These are phyloP conservation scores for Aspergillus saccharolyticus DNA, from an alignment of 495 filamentous ascomycete species.

Conservation along the genomic window DNA sequence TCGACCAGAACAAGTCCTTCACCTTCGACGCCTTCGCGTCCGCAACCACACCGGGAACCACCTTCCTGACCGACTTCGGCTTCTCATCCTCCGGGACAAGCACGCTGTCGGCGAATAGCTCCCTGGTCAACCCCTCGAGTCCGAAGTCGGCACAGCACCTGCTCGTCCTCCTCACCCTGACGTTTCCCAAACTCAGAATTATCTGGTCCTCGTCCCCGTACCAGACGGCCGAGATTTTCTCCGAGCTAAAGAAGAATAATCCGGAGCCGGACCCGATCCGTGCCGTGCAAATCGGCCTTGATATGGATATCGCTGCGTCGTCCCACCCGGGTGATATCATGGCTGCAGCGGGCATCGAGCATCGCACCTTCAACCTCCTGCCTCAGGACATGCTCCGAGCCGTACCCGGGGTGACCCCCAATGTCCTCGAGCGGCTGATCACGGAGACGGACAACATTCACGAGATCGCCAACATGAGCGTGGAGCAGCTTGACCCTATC, in stretches of 20 bases:
- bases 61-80: conserved; percentile 52
- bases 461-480: conserved; percentile 82
- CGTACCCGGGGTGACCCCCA: conserved; percentile 80
- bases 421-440: conserved; percentile 65
- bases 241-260: conserved; percentile 81
- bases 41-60: conserved; percentile 29
- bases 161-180: conserved; percentile 85
- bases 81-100: conserved; percentile 60
- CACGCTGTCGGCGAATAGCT: conserved; percentile 40
- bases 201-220: conserved; percentile 94
- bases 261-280: conserved; percentile 86
- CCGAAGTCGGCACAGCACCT: conserved; percentile 82
- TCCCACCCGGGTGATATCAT: conserved; percentile 57
- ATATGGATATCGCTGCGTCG: conserved; percentile 47
- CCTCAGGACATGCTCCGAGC: conserved; percentile 83
- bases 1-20: conserved; percentile 95
- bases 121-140: conserved; percentile 38
- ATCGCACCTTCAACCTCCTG: conserved; percentile 56
- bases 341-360: conserved; percentile 49
- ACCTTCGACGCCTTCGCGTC: conserved; percentile 85
- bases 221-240: conserved; percentile 96
- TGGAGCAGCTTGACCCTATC: conserved; percentile 62
- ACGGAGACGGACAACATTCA: conserved; percentile 69
- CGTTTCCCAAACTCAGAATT: conserved; percentile 82
- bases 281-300: conserved; percentile 78